Percentiles rank a stretch among this genome's conserved stretches.
Evolutionary conservation across 345 rosid species (phyloP).

Genomic region (Eucalyptus tenuipes): DNA sequence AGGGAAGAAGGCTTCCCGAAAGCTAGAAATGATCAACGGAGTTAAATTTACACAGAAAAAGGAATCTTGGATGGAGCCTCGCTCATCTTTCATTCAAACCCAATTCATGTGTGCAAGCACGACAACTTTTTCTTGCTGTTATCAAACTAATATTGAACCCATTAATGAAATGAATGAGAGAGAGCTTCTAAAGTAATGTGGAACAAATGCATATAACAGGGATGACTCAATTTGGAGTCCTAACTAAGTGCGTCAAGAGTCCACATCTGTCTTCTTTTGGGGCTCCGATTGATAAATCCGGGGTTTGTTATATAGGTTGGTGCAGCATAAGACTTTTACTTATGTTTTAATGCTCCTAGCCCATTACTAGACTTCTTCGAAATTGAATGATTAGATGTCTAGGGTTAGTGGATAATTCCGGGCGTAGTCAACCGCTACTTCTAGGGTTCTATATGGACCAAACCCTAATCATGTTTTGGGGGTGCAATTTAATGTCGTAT

Average conservation of each 20-base stretch:
- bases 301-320: background rate
- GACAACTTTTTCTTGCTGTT: background rate
- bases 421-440: background rate
- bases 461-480: background rate
- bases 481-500: background rate
- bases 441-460: background rate
- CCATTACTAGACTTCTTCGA: background rate
- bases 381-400: background rate
- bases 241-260: background rate
- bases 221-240: background rate
- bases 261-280: background rate
- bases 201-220: background rate
- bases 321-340: background rate
- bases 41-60: background rate
- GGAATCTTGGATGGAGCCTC: background rate
- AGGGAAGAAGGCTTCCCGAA: background rate
- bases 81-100: background rate
- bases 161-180: background rate
- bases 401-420: background rate
- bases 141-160: background rate
- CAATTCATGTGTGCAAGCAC: background rate
- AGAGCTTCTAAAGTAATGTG: background rate
- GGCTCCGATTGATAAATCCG: background rate
- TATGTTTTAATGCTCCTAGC: background rate
- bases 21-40: background rate